Evolutionary conservation across 768 basidiomycete genomes (phyloP).

Genomic region (Austroboletus eburneus): DNA sequence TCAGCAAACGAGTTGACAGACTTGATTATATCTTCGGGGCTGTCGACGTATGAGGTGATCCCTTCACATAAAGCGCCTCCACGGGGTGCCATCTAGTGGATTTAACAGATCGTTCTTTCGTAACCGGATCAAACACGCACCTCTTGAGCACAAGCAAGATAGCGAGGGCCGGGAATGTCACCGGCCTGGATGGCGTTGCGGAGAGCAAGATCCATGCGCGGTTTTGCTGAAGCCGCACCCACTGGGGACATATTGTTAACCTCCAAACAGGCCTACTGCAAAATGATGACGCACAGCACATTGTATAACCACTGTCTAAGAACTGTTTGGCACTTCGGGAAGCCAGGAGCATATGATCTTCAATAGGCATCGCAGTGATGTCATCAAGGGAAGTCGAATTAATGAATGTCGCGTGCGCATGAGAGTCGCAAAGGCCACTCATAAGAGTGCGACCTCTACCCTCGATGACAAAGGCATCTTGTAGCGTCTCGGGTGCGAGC

Average conservation of each 20-base stretch:
- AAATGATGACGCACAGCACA: slow-evolving; percentile 27
- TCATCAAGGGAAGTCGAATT: slow-evolving; percentile 30
- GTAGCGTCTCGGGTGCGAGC: slow-evolving; percentile 17
- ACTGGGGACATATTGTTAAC: slow-evolving; percentile 10
- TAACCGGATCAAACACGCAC: slow-evolving; percentile 10
- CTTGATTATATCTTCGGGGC: slow-evolving; percentile 25
- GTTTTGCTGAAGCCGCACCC: slow-evolving; percentile 34
- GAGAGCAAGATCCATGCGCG: slow-evolving; percentile 30
- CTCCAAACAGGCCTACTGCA: neutral
- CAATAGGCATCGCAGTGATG: slow-evolving; percentile 25
- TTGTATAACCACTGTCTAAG: slow-evolving; percentile 36
- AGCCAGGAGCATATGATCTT: slow-evolving; percentile 32
- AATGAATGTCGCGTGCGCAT: slow-evolving; percentile 32
- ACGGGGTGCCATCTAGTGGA: slow-evolving; percentile 26
- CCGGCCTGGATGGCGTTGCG: slow-evolving; percentile 33
- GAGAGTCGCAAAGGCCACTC: slow-evolving; percentile 36
- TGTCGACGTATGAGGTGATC: slow-evolving; percentile 33
- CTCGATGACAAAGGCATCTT: slow-evolving; percentile 22
- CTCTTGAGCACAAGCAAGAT: slow-evolving; percentile 34
- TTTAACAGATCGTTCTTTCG: neutral
- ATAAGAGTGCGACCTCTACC: slow-evolving; percentile 33
- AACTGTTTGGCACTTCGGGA: slow-evolving; percentile 31
- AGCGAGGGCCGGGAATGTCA: slow-evolving; percentile 34
- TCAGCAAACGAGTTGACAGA: slow-evolving; percentile 25
- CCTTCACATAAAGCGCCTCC: slow-evolving; percentile 29